Conservation (phyloP, 352 stramenopile genomes). For the Phytophthora fragariae region DNA sequence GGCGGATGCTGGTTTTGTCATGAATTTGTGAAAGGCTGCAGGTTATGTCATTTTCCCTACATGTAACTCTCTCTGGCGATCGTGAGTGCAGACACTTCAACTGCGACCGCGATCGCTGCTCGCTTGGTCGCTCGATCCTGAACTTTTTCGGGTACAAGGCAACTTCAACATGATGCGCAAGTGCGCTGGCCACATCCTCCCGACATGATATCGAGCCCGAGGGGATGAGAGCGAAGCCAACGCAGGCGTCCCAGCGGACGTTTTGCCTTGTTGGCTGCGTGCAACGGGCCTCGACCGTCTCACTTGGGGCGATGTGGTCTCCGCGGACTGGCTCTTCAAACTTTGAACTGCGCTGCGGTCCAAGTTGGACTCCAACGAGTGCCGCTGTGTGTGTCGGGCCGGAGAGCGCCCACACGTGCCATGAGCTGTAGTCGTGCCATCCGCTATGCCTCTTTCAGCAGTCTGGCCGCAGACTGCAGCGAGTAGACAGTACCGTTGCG, state of each 20-base stretch:
- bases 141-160: slow-evolving; percentile 4
- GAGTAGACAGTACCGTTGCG: too few relatives aligned
- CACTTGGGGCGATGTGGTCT: neutral
- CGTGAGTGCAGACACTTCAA: neutral
- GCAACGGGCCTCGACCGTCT: slow-evolving; percentile 3
- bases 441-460: too few relatives aligned
- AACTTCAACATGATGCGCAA: slow-evolving; percentile 25
- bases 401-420: too few relatives aligned
- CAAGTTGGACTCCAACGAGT: too few relatives aligned
- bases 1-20: too few relatives aligned
- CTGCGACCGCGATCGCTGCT: slow-evolving; percentile 1
- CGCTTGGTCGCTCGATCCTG: neutral
- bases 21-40: too few relatives aligned
- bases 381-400: too few relatives aligned
- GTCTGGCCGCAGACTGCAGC: too few relatives aligned
- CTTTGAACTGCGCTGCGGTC: too few relatives aligned
- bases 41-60: too few relatives aligned
- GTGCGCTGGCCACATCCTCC: neutral
- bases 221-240: neutral
- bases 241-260: neutral
- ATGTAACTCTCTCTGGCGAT: slow-evolving; percentile 8
- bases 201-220: slow-evolving; percentile 17
- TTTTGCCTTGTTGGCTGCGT: neutral
- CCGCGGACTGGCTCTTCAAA: too few relatives aligned
- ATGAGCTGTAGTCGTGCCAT: too few relatives aligned